Base-by-base conservation (phyloP, 768 basidiomycete species). In the Baorangia bicolor region DNA sequence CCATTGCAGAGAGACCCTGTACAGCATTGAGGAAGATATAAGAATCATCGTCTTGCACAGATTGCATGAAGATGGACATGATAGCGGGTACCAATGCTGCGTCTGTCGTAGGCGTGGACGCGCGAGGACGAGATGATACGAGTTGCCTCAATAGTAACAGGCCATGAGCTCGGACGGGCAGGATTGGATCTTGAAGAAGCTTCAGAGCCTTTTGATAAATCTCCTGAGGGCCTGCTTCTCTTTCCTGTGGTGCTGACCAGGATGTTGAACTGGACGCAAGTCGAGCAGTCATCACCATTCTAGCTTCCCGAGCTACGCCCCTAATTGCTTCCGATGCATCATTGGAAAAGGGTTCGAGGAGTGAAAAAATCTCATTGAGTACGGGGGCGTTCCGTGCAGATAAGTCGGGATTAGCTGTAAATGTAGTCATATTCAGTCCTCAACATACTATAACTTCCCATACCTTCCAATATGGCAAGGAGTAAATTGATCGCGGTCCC, bases 81-180 rank as follows among this genome's bases (percentile, higher is more conserved):
- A 98, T 91, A 1, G 87, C 89, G 7, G 94, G 93, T 16, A 86
- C 72, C 25, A 98, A 75, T 0, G 89, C 87, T 4, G 77, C 72
- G 61, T 90, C 84, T 13, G 76, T 65, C n/a, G 62, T 57, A 33
- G 47, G 53, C 8, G 52, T 7, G 28, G 63, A 52, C 20, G 48
- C 25, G 33, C 34, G 61, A 51, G 58, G 63, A 65, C 57, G 58
- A 62, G 67, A 61, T 23, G 79, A 75, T 20, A 94, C 85, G 25
- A 98, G 82, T 57, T 92, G 82, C 45, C 89, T 85, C 21, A 98
- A 79, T 23, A 94, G 77, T 35, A 92, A 76, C 3, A 98, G 77
- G 7, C 96, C 96, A 67, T 98, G 94, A 1, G 92, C 96, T 44
- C 95, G 87, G 38, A 98, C 94, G 21, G 96, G 95, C 11, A 98